Percentiles rank a stretch among this genome's conserved stretches.
phyloP scores from a whole-genome alignment of 2,329 filamentous ascomycete species.

The Alternaria sp. region DNA sequence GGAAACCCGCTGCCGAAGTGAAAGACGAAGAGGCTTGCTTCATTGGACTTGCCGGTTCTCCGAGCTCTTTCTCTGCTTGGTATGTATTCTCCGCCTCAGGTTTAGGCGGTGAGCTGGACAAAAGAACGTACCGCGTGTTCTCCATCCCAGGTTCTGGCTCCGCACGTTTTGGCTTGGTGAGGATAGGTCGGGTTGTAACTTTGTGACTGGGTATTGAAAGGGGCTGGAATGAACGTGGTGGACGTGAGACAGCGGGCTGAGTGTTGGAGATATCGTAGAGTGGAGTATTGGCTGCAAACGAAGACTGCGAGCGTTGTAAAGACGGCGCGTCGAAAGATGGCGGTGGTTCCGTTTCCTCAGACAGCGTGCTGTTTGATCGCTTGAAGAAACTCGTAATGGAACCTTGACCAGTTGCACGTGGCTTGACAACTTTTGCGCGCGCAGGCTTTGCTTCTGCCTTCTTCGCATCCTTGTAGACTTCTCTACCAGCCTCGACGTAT shows the following conservation, averaged over 20 bases:
- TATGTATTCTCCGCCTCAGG: slow-evolving; percentile 25
- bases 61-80: slow-evolving; percentile 6
- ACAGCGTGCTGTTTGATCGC: slow-evolving; percentile 29
- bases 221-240: slow-evolving; percentile 27
- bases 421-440: slow-evolving; percentile 35
- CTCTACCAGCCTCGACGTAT: slow-evolving; percentile 25
- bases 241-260: slow-evolving; percentile 9
- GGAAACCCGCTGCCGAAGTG: slow-evolving; percentile 26
- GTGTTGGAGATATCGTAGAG: slow-evolving; percentile 46
- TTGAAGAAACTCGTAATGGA: slow-evolving; percentile 61
- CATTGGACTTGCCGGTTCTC: slow-evolving; percentile 14
- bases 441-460: slow-evolving; percentile 23
- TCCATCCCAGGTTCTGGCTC: slow-evolving; percentile 27
- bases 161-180: slow-evolving; percentile 35
- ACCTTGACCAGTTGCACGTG: slow-evolving; percentile 56
- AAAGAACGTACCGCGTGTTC: slow-evolving; percentile 55
- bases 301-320: slow-evolving; percentile 31
- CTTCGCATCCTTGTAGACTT: slow-evolving; percentile 36
- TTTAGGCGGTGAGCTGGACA: slow-evolving; percentile 52
- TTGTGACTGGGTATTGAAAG: slow-evolving; percentile 39
- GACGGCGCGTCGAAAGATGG: slow-evolving; percentile 7
- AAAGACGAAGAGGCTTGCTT: slow-evolving; percentile 6
- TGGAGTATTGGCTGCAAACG: slow-evolving; percentile 19
- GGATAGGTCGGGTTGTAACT: slow-evolving; percentile 41
- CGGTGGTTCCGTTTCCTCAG: slow-evolving; percentile 15